A percentile compares a stretch with the other conserved stretches of the same genome.
Evolutionary conservation across 2,329 filamentous ascomycete genomes (phyloP).

Genomic region (Claviceps spartinae): DNA sequence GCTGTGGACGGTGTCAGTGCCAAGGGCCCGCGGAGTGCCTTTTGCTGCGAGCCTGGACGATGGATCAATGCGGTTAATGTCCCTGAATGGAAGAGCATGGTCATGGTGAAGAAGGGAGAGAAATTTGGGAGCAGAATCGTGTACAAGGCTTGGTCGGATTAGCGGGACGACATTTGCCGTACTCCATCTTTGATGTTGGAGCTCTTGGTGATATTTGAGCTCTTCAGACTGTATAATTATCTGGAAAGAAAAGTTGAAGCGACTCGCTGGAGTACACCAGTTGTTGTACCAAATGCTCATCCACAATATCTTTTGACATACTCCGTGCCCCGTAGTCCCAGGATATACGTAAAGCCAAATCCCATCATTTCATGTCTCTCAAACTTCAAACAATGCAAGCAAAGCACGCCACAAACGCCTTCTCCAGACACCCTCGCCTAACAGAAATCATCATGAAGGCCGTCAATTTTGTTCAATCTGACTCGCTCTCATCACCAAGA

Average conservation of each 20-base stretch:
- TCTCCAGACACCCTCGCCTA: not conserved
- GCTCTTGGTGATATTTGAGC: not conserved
- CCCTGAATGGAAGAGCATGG: slow-evolving; percentile 65
- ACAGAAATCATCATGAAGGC: not conserved
- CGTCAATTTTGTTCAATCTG: slow-evolving; percentile 28
- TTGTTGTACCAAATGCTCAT: not conserved
- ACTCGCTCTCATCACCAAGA: slow-evolving; percentile 55
- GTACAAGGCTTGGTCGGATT: slow-evolving; percentile 73
- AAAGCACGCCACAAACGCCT: not conserved
- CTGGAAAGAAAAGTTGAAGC: too few relatives aligned
- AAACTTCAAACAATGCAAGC: not conserved
- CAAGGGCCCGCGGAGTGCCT: slow-evolving; percentile 56
- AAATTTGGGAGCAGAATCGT: slow-evolving; percentile 70
- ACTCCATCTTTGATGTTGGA: not conserved
- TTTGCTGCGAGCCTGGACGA: slow-evolving; percentile 85
- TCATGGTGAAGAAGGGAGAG: slow-evolving; percentile 71
- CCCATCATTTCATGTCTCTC: not conserved
- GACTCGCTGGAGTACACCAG: not conserved
- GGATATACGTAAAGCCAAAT: not conserved
- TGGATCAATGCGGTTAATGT: slow-evolving; percentile 83
- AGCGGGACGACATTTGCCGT: slow-evolving; percentile 5
- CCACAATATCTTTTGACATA: not conserved
- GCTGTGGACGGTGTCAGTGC: slow-evolving; percentile 48
- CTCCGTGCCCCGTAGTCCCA: not conserved
- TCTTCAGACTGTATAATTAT: too few relatives aligned